Base-by-base conservation (phyloP, 495 filamentous ascomycete genomes). In the Cenococcum geophilum region DNA sequence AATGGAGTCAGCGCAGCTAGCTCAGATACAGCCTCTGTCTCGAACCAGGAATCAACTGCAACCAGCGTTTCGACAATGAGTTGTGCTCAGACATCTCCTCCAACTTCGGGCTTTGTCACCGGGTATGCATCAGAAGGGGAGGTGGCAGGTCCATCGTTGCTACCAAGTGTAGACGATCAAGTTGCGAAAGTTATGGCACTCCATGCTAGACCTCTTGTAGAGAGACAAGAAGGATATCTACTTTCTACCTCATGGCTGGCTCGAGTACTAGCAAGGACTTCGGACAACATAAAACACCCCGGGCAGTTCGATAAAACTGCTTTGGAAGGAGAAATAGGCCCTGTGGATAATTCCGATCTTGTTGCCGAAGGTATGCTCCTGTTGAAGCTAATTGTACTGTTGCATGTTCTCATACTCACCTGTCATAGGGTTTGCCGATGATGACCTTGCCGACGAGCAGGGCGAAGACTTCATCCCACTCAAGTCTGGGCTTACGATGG, bases 191-290 rank as follows among this genome's bases (percentile, higher is more conserved):
- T 98, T 16, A 74, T 80, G 55, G 77, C 78, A 18, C 76, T 84
- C 49, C 74, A 76, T 55, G 70, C 79, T 49, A 70, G 74, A 5
- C 77, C 79, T 5, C 71, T 85, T 32, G 66, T 81, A 60, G 88
- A 92, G 54, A 86, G 86, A 14, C 82, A 89, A 62, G 81, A 83
- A 63, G 89, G 84, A 32, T 96, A 86, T 66, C 76, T 95, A 11
- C 80, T 98, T 16, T 93, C 92, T 6, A 80, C 77, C 20, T 73
- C 78, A 54, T 98, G 93, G 93, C 77, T 97, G 23, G 78, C 78
- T 45, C 80, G 84, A 37, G 89, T 97, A 1, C 76, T 87, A 60
- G 79, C 86, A 12, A 80, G 89, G 58, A 83, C 84, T 45, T 74
- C 81, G 3, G 80, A 85, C n/a, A 52, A 60, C 32, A 37, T 48